Evolutionary conservation across 805 yeast species (phyloP).

Genomic region (Teunomyces gatunensis): DNA sequence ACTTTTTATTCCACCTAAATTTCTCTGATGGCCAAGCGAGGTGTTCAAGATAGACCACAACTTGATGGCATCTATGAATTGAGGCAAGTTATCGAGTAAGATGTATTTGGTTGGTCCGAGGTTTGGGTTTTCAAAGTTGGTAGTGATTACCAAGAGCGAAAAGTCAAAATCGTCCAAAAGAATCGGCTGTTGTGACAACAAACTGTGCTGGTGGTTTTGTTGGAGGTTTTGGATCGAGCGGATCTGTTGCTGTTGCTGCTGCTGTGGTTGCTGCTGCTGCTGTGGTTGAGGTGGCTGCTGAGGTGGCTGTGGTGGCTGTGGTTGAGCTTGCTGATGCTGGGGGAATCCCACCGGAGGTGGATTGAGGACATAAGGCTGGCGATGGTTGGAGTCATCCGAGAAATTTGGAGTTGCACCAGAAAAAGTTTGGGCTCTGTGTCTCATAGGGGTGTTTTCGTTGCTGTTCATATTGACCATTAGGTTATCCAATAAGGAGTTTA

Average conservation of each 20-base stretch:
- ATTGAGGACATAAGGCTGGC: constrained; percentile 7
- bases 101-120: constrained; percentile 76
- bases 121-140: constrained; percentile 66
- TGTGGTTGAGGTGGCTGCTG: not conserved
- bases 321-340: constrained; percentile 3
- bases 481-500: constrained; percentile 30
- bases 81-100: constrained; percentile 78
- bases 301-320: constrained; percentile 2
- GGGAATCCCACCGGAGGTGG: constrained; percentile 1
- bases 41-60: constrained; percentile 24
- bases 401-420: constrained; percentile 33
- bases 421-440: constrained; percentile 42
- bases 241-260: constrained; percentile 5
- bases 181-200: constrained; percentile 5
- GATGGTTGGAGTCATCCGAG: constrained; percentile 14
- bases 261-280: constrained; percentile 4
- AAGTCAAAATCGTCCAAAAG: constrained; percentile 58
- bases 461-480: constrained; percentile 23
- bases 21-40: constrained; percentile 61
- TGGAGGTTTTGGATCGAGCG: constrained; percentile 1
- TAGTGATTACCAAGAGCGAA: constrained; percentile 57
- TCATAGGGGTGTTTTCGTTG: constrained; percentile 7
- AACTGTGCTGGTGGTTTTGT: constrained; percentile 1
- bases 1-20: constrained; percentile 57
- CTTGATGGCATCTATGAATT: constrained; percentile 53